Base-by-base conservation (phyloP, 2,329 filamentous ascomycete species). In the Metarhizium brunneum region DNA sequence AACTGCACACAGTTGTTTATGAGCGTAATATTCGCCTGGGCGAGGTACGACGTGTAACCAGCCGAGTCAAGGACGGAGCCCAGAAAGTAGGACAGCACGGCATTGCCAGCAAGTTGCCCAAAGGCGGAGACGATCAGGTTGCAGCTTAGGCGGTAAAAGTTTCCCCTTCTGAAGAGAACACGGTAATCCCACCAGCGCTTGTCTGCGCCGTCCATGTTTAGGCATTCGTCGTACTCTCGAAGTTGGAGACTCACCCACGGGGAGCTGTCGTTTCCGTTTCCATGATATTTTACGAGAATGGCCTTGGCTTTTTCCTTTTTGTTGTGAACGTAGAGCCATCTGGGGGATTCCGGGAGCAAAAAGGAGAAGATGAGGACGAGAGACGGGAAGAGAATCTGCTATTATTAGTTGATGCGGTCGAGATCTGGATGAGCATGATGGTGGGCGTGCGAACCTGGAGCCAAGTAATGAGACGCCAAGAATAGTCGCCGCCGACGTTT, bases 1-100 rank as follows among this genome's bases (percentile, higher is more conserved):
- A 80, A 75, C 60, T 78, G 75, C 63, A 77, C 73, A 55, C 74
- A 75, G 32, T 73, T 73, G 66, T 80, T 77, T 64, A 78, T 77
- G 36, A 81, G 72, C 8, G 73, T 78, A 58, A 82, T 73, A 62
- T 80, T 76, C 53, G 74, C 71, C 61, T 78, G 72, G 20, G 61
- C 55, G 35, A 66, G 62, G 35, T 38, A 51, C n/a, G 53, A 45
- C 35, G 29, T 51, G n/a, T 51, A 51, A n/a, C 49, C 49, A 25
- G 49, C 35, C 6, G 49, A 51, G 30, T 51, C 49, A 32, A 51
- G 49, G 1, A 51, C 49, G 13, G 35, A 25, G 29, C 49, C 47
- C 8, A 53, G 40, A 47, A 51, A 51, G 35, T 38, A 38, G 8
- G 50, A 35, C 35, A 35, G 25, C 40, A 53, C 42, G 29, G 30